Conservation (phyloP, 768 basidiomycete species). For the Boletus eberwhitei region DNA sequence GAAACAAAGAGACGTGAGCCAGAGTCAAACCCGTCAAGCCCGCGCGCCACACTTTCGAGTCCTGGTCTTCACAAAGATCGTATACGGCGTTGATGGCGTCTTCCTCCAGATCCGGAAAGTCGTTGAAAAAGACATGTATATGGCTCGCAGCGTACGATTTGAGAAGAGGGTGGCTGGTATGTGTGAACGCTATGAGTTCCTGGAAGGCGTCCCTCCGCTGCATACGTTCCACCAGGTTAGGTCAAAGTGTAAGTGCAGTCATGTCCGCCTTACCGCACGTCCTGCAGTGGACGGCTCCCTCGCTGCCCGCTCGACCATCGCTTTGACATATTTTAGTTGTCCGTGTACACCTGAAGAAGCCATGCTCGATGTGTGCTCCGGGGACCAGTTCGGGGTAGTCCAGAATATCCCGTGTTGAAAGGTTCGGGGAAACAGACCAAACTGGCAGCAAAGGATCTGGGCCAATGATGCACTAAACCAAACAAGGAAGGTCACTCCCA, state of each 20-base stretch:
- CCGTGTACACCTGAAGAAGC: constrained; percentile 19
- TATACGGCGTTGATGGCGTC: constrained; percentile 75
- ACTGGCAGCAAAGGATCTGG: constrained; percentile 8
- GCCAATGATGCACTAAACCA: constrained; percentile 5
- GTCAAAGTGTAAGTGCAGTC: neutral
- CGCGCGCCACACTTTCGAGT: constrained; percentile 40
- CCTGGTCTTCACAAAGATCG: constrained; percentile 72
- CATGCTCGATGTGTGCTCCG: constrained; percentile 12
- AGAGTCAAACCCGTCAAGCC: constrained; percentile 5
- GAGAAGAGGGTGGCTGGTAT: constrained; percentile 42
- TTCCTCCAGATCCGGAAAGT: constrained; percentile 72
- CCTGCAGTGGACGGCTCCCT: constrained; percentile 38
- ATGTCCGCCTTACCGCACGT: constrained; percentile 34
- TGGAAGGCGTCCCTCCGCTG: constrained; percentile 53
- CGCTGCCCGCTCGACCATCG: constrained; percentile 45
- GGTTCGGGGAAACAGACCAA: neutral
- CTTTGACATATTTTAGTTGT: constrained; percentile 21
- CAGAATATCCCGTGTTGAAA: neutral
- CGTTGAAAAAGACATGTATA: constrained; percentile 56
- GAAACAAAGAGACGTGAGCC: neutral
- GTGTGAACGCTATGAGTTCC: constrained; percentile 52
- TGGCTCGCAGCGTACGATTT: constrained; percentile 58
- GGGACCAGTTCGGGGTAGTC: neutral
- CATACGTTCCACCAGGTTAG: constrained; percentile 10
- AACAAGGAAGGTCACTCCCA: constrained; percentile 29